These are phyloP conservation scores for Penicillium tannophilum DNA, from an alignment of 495 filamentous ascomycete genomes.

Conservation along the genomic window DNA sequence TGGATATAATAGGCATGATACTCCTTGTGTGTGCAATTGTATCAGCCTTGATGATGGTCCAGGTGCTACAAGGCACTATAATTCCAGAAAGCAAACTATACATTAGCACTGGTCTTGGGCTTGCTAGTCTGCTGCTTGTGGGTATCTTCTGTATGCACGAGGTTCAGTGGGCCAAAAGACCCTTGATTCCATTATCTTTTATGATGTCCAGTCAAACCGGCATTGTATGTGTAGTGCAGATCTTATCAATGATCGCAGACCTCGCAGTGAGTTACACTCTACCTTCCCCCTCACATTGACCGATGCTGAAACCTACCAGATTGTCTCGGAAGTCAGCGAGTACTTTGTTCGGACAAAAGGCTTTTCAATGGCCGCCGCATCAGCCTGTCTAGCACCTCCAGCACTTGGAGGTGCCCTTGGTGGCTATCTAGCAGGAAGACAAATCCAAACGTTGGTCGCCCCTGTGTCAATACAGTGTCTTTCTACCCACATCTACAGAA, in stretches of 20 bases:
- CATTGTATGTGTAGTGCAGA: neutral
- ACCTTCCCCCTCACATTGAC: neutral
- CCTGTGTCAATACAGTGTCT: neutral
- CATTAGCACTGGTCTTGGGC: neutral
- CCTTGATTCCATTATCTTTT: conserved; percentile 1
- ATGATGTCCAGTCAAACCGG: conserved; percentile 2
- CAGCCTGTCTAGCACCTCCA: neutral
- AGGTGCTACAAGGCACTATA: neutral
- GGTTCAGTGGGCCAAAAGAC: neutral
- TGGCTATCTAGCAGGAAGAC: neutral
- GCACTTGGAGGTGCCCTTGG: conserved; percentile 3
- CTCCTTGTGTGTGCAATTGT: neutral
- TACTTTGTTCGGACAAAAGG: conserved; percentile 1
- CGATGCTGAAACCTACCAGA: neutral
- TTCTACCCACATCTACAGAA: too few relatives aligned
- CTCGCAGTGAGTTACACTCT: neutral
- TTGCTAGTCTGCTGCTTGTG: neutral
- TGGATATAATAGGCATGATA: neutral
- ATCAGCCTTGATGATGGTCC: neutral
- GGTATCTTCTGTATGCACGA: neutral
- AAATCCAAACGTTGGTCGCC: neutral
- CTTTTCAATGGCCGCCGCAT: neutral
- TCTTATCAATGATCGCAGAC: neutral
- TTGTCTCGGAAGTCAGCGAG: neutral
- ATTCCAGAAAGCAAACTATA: neutral